A percentile compares a stretch with the other conserved stretches of the same genome.
Conservation (phyloP, 2,329 filamentous ascomycete species). For the Alternaria burnsii region DNA sequence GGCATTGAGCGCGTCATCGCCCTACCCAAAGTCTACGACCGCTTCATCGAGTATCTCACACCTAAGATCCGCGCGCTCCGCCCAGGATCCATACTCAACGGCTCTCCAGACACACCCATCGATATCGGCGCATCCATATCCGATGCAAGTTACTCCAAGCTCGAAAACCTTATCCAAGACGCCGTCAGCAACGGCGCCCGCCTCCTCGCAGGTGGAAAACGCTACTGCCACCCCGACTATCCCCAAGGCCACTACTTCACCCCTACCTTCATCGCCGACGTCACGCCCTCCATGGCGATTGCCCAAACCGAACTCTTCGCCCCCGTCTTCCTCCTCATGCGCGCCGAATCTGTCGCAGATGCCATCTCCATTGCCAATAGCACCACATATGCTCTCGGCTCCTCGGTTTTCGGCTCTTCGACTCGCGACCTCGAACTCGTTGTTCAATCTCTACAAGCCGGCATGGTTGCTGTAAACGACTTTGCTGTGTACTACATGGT, state of each 20-base stretch:
- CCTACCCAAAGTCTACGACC: constrained; percentile 76
- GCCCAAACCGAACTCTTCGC: constrained; percentile 93
- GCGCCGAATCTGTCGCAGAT: constrained; percentile 69
- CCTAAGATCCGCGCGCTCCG: constrained; percentile 78
- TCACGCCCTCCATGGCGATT: constrained; percentile 84
- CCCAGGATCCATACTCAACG: constrained; percentile 73
- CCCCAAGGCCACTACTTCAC: constrained; percentile 88
- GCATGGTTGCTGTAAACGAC: constrained; percentile 96
- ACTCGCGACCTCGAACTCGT: constrained; percentile 70
- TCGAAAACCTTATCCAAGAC: constrained; percentile 79
- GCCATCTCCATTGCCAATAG: constrained; percentile 84
- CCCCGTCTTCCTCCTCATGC: constrained; percentile 87
- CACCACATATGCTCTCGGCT: constrained; percentile 84
- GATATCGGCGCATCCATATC: constrained; percentile 95
- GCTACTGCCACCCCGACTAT: constrained; percentile 74
- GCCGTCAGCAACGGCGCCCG: constrained; percentile 81
- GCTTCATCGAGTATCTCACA: constrained; percentile 73
- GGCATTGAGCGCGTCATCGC: constrained; percentile 94
- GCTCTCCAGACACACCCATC: constrained; percentile 56
- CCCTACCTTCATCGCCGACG: constrained; percentile 90
- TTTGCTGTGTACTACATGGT: constrained; percentile 94
- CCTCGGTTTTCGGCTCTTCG: constrained; percentile 79
- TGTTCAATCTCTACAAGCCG: constrained; percentile 74
- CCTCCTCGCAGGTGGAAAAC: constrained; percentile 80
- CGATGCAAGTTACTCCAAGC: constrained; percentile 73